Base-by-base conservation (phyloP, 345 rosid genomes). In the Crucihimalaya himalaica region DNA sequence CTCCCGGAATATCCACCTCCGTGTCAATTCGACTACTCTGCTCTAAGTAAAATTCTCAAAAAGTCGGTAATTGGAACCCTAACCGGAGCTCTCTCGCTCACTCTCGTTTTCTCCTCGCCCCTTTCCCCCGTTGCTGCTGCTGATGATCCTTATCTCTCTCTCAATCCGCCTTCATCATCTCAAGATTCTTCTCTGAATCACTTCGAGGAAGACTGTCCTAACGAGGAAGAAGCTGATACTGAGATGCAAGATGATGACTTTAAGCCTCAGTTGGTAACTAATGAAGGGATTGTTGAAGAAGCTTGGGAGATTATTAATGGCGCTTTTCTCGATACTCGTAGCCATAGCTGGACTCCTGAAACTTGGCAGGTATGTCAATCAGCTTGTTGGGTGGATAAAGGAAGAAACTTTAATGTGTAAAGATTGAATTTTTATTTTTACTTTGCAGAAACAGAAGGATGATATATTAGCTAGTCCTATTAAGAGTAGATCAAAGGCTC, bases 271-370 rank as follows among this genome's bases (percentile, higher is more conserved):
- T 73, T 70, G 28, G 84, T 83, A 37, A 86, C 84, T 10, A 84
- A 94, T 25, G 86, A 88, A 71, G 86, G 75, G 57, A 82, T 91
- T 61, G 95, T 91, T 34, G 88, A 88, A 82, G 97, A 94, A 81
- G 98, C 97, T 71, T 94, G 98, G 98, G 84, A 88, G 83, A 86
- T 94, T 23, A 89, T 91, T 25, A 88, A 89, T 58, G 96, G 84
- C 5, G 84, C 89, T 70, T 94, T 87, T 63, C 86, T 89, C 5
- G 84, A 85, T 2, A 18, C 83, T 42, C 86, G 83, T 1, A 81
- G 86, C 68, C 82, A 62, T 47, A 80, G 80, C 5, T 94, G 97
- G 98, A 81, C 87, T 50, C 83, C 90, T 39, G 78, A 91, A 46
- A 64, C 81, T 8, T 94, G 97, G 97, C 83, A 81, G 94, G 96